Percentiles rank a stretch among this genome's conserved stretches.
phyloP scores from a whole-genome alignment of 2,329 filamentous ascomycete species.

The Plectosphaerella plurivora region DNA sequence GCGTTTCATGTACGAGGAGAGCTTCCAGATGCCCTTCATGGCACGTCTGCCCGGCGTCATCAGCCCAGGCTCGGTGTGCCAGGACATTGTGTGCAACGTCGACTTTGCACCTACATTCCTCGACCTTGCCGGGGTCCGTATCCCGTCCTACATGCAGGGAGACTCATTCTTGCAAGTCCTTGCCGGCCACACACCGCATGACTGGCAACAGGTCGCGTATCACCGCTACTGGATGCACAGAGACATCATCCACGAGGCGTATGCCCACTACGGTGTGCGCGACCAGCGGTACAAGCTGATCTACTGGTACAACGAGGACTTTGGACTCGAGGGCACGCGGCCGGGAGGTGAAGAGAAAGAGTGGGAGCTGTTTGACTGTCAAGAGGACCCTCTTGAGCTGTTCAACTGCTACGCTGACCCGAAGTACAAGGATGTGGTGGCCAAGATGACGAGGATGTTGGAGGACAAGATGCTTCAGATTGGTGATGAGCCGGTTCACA shows the following conservation, averaged over 20 bases:
- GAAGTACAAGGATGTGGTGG: conserved; percentile 29
- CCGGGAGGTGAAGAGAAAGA: conserved; percentile 37
- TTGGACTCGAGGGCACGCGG: conserved; percentile 38
- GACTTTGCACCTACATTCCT: conserved; percentile 49
- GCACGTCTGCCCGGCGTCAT: conserved; percentile 40
- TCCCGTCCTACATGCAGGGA: conserved; percentile 49
- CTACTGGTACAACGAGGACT: conserved; percentile 50
- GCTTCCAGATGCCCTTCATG: conserved; percentile 52
- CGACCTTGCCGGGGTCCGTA: conserved; percentile 33
- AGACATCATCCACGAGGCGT: conserved; percentile 42
- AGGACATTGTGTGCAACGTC: conserved; percentile 49
- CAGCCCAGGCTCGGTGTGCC: conserved; percentile 27
- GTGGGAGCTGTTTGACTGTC: conserved; percentile 51
- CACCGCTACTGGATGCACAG: conserved; percentile 54
- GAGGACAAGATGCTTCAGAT: conserved; percentile 48
- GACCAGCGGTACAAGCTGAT: conserved; percentile 50
- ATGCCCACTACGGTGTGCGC: conserved; percentile 48
- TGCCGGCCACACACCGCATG: conserved; percentile 26
- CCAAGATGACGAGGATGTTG: conserved; percentile 33
- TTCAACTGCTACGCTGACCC: conserved; percentile 39
- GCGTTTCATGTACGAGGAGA: conserved; percentile 54
- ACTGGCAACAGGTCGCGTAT: conserved; percentile 49
- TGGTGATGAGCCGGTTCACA: conserved; percentile 38
- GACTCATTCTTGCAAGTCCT: conserved; percentile 34
- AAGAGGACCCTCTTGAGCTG: conserved; percentile 43